phyloP scores from a whole-genome alignment of 768 basidiomycete genomes.

The Podaxis sp. region DNA sequence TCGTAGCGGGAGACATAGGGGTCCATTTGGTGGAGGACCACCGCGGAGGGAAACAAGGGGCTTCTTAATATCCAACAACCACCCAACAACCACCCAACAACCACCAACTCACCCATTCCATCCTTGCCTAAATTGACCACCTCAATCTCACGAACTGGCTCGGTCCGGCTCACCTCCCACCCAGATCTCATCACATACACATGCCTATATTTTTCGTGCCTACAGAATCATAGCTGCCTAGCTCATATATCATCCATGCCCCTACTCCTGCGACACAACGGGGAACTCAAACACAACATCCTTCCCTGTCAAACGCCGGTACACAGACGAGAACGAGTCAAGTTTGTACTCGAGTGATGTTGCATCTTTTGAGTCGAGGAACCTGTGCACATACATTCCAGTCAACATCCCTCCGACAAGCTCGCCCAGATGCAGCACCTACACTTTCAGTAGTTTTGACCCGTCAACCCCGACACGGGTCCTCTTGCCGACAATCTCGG shows the following conservation, averaged over 20 bases:
- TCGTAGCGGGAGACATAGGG: slow-evolving; percentile 72
- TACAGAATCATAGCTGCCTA: slow-evolving; percentile 22
- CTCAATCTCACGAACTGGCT: slow-evolving; percentile 2
- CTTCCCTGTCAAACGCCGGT: slow-evolving; percentile 93
- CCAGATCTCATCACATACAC: not conserved
- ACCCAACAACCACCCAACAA: too few relatives aligned
- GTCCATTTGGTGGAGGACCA: slow-evolving; percentile 42
- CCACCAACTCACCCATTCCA: slow-evolving; percentile 28
- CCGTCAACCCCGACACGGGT: slow-evolving; percentile 93
- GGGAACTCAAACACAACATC: slow-evolving; percentile 96
- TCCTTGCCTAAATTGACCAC: not conserved
- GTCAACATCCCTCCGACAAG: slow-evolving; percentile 9
- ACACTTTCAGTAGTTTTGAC: slow-evolving; percentile 97
- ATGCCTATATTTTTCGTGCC: slow-evolving; percentile 16
- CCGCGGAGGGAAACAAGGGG: not conserved
- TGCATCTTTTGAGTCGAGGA: slow-evolving; percentile 96
- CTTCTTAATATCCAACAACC: not conserved
- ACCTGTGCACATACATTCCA: slow-evolving; percentile 43
- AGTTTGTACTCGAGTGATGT: slow-evolving; percentile 99
- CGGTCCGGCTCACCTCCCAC: slow-evolving; percentile 15
- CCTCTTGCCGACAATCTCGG: slow-evolving; percentile 98
- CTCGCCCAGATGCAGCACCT: slow-evolving; percentile 31
- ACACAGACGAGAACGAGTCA: slow-evolving; percentile 97
- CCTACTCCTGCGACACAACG: slow-evolving; percentile 61
- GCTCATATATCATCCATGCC: slow-evolving; percentile 12